Evolutionary conservation across 2,329 filamentous ascomycete species (phyloP), one percentile per base, ranked within the genome.

Genomic region (Didymella exigua): DNA sequence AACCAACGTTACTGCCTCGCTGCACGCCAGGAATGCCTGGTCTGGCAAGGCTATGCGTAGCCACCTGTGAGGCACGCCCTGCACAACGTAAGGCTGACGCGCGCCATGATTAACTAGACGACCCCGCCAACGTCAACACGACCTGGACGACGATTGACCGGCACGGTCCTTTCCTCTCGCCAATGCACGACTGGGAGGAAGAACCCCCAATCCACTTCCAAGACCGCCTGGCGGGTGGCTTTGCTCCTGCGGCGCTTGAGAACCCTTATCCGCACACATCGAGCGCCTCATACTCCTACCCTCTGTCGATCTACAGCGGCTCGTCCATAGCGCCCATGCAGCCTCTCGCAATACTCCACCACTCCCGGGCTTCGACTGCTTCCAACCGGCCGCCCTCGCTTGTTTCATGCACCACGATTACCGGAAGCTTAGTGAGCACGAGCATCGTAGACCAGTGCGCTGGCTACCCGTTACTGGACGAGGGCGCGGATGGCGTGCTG

Each of bases 321-420:
- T 70, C 65, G 45, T 73, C 71, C 52, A 74, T 74, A 70, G 68
- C 71, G 43, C 70, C 68, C 14, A 18, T 23, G 24, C 61, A 30
- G 29, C 29, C 29, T 13, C 29, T 30, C 29, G 9, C 29, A 4
- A 5, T 65, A 46, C 56, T 73, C 16, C 68, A 73, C 54, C 67
- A 71, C 51, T 53, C 56, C 26, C 62, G 42, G 41, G 46, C 61
- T 2, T 69, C 68, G 19, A 54, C 53, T 29, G n/a, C 36, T 6
- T 41, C 46, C 13, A 19, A 33, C 4, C 51, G 59, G 49, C 56
- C 67, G 30, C 67, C 69, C 8, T 70, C 67, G 1, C 65, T 70
- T n/a, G 56, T 43, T 44, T 71, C 66, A 6, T 66, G 56, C 31
- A 62, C 68, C 9, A 67, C 66, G 1, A 58, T 60, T 5, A 69